phyloP scores from a whole-genome alignment of 2,329 filamentous ascomycete genomes.

The Penicillium hordei region DNA sequence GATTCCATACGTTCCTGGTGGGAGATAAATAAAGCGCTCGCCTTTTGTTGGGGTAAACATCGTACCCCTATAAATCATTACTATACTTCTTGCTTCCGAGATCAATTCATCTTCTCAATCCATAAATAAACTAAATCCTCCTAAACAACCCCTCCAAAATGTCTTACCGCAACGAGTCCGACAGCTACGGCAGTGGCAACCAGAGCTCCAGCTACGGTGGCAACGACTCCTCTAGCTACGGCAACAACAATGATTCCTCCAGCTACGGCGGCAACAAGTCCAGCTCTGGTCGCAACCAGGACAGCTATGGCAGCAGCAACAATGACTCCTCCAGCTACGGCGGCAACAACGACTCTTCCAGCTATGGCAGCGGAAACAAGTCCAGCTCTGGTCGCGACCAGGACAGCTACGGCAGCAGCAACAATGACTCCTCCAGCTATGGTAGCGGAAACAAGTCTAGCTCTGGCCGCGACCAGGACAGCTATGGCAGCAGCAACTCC shows the following conservation, averaged over 20 bases:
- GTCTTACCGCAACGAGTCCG: constrained; percentile 11
- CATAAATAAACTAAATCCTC: neutral
- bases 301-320: neutral
- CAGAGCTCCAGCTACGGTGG: constrained; percentile 9
- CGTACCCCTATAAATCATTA: neutral
- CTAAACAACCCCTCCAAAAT: neutral
- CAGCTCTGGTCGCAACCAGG: neutral
- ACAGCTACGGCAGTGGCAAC: constrained; percentile 13
- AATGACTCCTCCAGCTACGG: neutral
- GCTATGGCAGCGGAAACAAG: neutral
- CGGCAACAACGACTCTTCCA: neutral
- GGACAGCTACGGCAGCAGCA: neutral
- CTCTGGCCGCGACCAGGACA: neutral
- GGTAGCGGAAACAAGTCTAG: neutral
- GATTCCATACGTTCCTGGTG: neutral
- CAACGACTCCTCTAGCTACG: constrained; percentile 2
- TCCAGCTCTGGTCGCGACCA: neutral
- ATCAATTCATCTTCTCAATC: neutral
- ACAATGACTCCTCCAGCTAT: neutral
- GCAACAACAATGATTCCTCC: neutral
- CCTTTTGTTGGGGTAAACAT: neutral
- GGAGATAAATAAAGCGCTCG: neutral
- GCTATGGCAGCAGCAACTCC: neutral
- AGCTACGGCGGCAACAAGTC: neutral
- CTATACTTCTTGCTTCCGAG: neutral